Conservation (phyloP, 2,329 filamentous ascomycete genomes). For the Diaporthe sp. region DNA sequence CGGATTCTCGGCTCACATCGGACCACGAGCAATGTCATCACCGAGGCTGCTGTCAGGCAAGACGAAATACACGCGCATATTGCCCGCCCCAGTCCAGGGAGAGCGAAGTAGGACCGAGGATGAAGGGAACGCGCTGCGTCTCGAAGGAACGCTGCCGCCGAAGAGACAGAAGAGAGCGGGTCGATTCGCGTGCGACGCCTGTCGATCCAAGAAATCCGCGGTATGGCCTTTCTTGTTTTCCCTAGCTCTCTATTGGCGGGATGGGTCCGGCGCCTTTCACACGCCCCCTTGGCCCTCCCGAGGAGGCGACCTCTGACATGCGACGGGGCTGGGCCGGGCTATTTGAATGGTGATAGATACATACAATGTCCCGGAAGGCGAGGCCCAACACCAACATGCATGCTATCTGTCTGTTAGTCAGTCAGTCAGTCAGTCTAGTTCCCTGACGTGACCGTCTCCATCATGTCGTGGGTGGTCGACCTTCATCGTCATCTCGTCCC, state of each 20-base stretch:
- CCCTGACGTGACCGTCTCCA: too few species aligned
- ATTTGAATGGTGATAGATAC: not conserved
- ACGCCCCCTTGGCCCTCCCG: not conserved
- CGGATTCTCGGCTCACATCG: not conserved
- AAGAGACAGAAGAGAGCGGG: slow-evolving; percentile 29
- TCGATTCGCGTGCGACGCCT: slow-evolving; percentile 36
- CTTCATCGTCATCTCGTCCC: not conserved
- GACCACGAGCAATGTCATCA: not conserved
- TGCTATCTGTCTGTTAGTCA: not conserved
- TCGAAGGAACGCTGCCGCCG: not conserved
- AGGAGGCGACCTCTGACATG: not conserved
- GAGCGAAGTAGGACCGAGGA: not conserved
- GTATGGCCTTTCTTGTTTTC: not conserved
- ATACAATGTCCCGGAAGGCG: too few species aligned
- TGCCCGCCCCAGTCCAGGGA: slow-evolving; percentile 24
- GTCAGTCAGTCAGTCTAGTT: not conserved
- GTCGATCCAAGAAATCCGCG: slow-evolving; percentile 36
- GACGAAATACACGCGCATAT: slow-evolving; percentile 27
- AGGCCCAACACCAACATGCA: too few species aligned
- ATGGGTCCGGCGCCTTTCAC: not conserved
- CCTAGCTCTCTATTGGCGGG: not conserved
- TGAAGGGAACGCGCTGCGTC: not conserved
- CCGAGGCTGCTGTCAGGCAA: not conserved
- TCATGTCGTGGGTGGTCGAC: too few species aligned
- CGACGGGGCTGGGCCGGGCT: not conserved